phyloP scores from a whole-genome alignment of 306 rosid species.

The Ziziphus jujuba region DNA sequence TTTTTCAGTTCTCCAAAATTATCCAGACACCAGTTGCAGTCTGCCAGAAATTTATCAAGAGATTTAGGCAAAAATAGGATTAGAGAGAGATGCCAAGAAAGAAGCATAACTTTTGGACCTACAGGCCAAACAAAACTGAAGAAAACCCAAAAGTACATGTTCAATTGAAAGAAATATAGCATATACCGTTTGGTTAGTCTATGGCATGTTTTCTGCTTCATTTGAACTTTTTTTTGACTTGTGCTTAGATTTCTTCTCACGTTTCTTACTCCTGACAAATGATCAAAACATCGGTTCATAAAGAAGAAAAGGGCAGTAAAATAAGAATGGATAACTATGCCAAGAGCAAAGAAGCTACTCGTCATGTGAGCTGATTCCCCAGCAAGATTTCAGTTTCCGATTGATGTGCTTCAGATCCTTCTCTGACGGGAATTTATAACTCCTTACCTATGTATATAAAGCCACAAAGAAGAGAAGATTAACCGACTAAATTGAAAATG shows the following conservation, averaged over 20 bases:
- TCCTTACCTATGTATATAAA: constrained; percentile 50
- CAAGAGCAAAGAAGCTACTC: constrained; percentile 55
- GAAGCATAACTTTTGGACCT: neutral
- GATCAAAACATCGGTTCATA: constrained; percentile 9
- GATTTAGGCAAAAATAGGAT: too few species aligned
- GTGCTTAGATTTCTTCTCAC: constrained; percentile 96
- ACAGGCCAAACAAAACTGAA: neutral
- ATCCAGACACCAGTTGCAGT: neutral
- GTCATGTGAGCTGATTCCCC: constrained; percentile 85
- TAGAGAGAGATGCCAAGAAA: too few species aligned
- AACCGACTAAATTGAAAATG: neutral
- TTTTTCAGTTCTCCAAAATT: neutral
- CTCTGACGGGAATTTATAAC: constrained; percentile 68
- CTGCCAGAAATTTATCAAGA: neutral
- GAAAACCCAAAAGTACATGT: neutral
- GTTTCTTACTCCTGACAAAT: constrained; percentile 68
- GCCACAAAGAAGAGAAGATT: constrained; percentile 27
- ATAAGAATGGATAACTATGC: constrained; percentile 1
- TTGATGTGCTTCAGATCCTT: constrained; percentile 88
- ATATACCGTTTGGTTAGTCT: constrained; percentile 32
- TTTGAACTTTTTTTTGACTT: constrained; percentile 70
- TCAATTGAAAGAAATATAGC: neutral
- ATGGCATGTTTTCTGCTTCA: constrained; percentile 40
- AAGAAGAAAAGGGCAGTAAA: neutral
- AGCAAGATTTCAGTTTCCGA: constrained; percentile 80